Evolutionary conservation across 305 asterid genomes (phyloP), one percentile per base, ranked within the genome.

Genomic region (Fraxinus baroniana): DNA sequence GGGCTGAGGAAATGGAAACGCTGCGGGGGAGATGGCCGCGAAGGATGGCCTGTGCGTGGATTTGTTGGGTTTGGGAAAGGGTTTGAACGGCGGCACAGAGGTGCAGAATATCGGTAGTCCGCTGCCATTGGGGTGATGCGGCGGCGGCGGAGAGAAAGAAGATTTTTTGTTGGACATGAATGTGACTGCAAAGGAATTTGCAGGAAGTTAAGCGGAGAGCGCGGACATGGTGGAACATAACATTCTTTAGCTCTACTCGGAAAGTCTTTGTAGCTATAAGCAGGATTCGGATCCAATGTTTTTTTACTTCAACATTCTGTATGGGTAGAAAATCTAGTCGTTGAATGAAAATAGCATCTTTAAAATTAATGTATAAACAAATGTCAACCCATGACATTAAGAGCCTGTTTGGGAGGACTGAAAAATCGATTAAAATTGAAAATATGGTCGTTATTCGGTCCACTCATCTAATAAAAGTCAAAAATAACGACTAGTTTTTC

Each of bases 1-100:
- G 95, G 46, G 96, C 91, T 8, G 96, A 93, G 62, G 92, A 85
- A 15, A 92, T 76, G 83, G 97, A 88, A 71, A 90, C 85, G 81
- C 97, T 93, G 88, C 39, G 80, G 24, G 98, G 97, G 10, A 94
- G 91, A 79, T 86, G 86, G 81, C 96, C 97, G 66, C 84, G 88
- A 70, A 87, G 77, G 86, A 90, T 15, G 82, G 93, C 88, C 1
- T 86, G 75, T 30, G 97, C 93, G 88, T 94, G 97, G 41, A 87
- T 83, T 87, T 84, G 92, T 82, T 89, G 90, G 80, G 92, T 91
- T 86, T 90, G 89, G 80, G 86, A 79, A 49, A 92, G 89, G 9
- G 95, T 89, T 12, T 76, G 83, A 0, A 90, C 79, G 24, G 88
- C 37, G 35, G 88, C 30, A 62, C 92, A 87, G 82, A 91, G 82